Conservation (phyloP, 2,329 filamentous ascomycete species). For the Zalaria sp. region DNA sequence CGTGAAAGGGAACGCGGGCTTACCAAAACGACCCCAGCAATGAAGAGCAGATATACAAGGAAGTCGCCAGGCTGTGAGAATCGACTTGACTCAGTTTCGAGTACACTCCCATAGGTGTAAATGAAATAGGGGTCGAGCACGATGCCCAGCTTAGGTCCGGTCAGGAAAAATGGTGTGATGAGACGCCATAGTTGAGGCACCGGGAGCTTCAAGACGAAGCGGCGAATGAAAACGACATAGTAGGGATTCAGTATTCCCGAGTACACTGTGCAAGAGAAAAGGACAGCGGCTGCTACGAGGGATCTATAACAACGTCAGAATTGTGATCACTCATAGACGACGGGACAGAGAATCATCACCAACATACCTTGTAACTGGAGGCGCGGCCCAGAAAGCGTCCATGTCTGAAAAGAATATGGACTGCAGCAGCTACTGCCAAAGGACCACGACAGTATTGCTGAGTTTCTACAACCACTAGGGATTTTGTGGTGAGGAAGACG, state of each 20-base stretch:
- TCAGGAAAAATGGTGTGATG: conserved; percentile 44
- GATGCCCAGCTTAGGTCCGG: conserved; percentile 40
- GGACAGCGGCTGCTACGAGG: conserved; percentile 49
- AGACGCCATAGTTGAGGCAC: conserved; percentile 48
- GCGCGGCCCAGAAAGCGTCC: conserved; percentile 51
- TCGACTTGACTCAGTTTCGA: conserved; percentile 58
- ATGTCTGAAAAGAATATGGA: conserved; percentile 12
- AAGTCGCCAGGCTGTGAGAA: conserved; percentile 67
- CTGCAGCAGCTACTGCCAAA: too few relatives aligned
- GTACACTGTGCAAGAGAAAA: conserved; percentile 48
- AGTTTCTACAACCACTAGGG: too few relatives aligned
- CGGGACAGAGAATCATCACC: conserved; percentile 1
- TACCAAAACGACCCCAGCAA: conserved; percentile 63
- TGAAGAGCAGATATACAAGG: conserved; percentile 65
- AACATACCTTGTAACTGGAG: conserved; percentile 51
- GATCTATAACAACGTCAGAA: conserved; percentile 46
- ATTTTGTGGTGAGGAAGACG: too few relatives aligned
- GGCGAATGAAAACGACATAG: conserved; percentile 41
- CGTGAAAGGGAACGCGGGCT: conserved; percentile 28
- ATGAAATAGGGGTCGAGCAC: conserved; percentile 65
- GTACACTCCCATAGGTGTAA: conserved; percentile 60
- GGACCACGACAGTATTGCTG: too few relatives aligned
- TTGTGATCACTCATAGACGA: conserved; percentile 7
- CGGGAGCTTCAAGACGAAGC: conserved; percentile 31
- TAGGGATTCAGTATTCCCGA: conserved; percentile 34